Conservation (phyloP, 331 rosid species). For the Ulmus americana region DNA sequence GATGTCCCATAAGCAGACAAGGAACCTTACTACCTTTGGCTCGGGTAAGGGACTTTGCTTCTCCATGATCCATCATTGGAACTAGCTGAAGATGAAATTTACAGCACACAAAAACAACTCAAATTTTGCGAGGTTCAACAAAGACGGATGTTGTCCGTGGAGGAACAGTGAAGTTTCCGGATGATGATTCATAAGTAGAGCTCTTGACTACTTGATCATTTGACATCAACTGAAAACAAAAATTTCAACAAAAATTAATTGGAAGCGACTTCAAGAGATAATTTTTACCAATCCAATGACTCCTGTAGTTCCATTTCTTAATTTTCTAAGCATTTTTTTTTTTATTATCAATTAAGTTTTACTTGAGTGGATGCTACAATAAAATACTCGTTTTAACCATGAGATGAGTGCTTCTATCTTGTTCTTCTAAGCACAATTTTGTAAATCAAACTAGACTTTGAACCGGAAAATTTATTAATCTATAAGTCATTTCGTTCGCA, state of each 20-base stretch:
- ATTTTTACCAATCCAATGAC: neutral
- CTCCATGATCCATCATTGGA: neutral
- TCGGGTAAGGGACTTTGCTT: neutral
- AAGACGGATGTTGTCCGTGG: slow-evolving; percentile 69
- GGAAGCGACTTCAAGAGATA: neutral
- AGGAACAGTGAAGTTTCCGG: slow-evolving; percentile 63
- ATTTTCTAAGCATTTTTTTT: neutral
- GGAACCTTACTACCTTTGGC: neutral
- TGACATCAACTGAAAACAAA: slow-evolving; percentile 43
- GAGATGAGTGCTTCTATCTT: neutral
- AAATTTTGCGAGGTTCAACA: slow-evolving; percentile 51
- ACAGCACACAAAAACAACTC: slow-evolving; percentile 15
- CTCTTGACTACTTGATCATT: slow-evolving; percentile 51
- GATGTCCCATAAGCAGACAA: neutral
- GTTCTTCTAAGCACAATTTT: neutral
- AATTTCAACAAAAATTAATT: neutral
- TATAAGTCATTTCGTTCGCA: neutral
- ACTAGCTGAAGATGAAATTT: neutral
- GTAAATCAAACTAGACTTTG: neutral
- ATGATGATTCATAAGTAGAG: slow-evolving; percentile 50
- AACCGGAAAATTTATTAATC: neutral
- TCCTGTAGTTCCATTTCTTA: neutral
- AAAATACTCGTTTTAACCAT: neutral
- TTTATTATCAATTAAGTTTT: neutral
- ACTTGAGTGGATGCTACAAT: neutral